Base-by-base conservation (phyloP, 2,329 filamentous ascomycete genomes). In the Colletotrichum tamarilloi region DNA sequence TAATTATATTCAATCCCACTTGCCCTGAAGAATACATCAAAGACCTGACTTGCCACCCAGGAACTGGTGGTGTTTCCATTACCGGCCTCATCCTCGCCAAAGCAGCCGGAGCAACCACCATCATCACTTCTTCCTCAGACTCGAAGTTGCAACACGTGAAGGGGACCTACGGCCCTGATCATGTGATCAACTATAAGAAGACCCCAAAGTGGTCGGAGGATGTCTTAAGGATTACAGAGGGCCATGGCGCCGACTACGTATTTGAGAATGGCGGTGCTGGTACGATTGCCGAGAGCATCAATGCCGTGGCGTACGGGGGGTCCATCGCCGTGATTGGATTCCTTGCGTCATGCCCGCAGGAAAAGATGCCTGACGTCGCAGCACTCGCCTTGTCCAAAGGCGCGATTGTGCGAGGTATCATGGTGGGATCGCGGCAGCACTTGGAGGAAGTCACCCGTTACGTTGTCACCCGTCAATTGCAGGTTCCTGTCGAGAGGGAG, bases 51-150 rank as follows among this genome's bases (percentile, higher is more conserved):
- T 9, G 28, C 32, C 68, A 5, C 19, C 14, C 3, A 83, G 86
- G 86, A 1, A 88, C 86, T 4, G 86, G 86, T 3, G 86, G 85
- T 1, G 84, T 87, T 9, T 82, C 85, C 0, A 77, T 87, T 59
- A 82, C 83, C 0, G 86, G 82, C 9, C 78, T 87, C 70, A 82
- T 84, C 64, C 80, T 87, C 65, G 87, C 84, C 16, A 86, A 85
- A 75, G 87, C 87, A 8, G 80, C 80, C 1, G 85, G 81, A 12
- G 83, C 83, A 0, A 82, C 77, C 75, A 85, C 84, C 2, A 87
- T 87, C 38, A 83, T 87, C 56, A 88, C 86, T 0, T 88, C 86
- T 1, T 88, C 87, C 0, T 86, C 84, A 4, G 85, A 89, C 73
- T 75, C 80, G 3, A 89, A 90, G 75, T 81, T 88, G 6, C 76